phyloP scores from a whole-genome alignment of 306 rosid species.

The Trichosanthes truncata region DNA sequence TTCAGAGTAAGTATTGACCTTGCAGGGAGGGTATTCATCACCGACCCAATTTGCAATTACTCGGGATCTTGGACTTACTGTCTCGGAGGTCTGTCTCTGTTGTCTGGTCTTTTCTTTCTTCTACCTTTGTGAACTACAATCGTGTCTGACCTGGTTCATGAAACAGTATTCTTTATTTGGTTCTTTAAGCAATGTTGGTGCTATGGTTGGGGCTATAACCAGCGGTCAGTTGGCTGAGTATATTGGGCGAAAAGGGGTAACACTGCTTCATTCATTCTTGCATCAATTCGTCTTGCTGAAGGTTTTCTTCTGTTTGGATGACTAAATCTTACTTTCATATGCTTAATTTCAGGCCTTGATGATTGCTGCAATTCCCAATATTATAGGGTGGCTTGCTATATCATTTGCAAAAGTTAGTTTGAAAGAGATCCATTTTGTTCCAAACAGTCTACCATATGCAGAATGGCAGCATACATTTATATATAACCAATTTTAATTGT shows the following conservation, averaged over 20 bases:
- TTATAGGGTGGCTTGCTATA: conserved; percentile 81
- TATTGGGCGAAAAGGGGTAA: conserved; percentile 95
- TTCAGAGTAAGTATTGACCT: conserved; percentile 8
- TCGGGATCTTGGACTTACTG: conserved; percentile 68
- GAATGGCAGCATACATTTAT: conserved; percentile 4
- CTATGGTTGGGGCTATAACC: conserved; percentile 96
- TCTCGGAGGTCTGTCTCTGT: conserved; percentile 53
- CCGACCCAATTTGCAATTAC: conserved; percentile 87
- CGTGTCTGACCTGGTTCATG: conserved; percentile 20
- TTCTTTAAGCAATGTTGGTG: conserved; percentile 91
- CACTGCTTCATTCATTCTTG: neutral
- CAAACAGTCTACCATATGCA: neutral
- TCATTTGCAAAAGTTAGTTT: conserved; percentile 82
- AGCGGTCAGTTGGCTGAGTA: conserved; percentile 95
- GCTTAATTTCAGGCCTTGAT: conserved; percentile 63
- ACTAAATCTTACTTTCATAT: conserved; percentile 16
- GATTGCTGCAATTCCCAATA: conserved; percentile 87
- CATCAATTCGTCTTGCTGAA: neutral
- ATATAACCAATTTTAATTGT: conserved; percentile 1
- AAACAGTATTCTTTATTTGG: conserved; percentile 77
- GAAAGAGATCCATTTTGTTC: neutral
- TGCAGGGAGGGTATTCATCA: conserved; percentile 79
- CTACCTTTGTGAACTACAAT: neutral
- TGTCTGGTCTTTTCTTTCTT: neutral
- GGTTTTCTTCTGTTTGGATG: conserved; percentile 6